These are phyloP conservation scores for Coix lacrymajobi DNA, from an alignment of 176 grass and related monocot genomes.

Conservation along the genomic window DNA sequence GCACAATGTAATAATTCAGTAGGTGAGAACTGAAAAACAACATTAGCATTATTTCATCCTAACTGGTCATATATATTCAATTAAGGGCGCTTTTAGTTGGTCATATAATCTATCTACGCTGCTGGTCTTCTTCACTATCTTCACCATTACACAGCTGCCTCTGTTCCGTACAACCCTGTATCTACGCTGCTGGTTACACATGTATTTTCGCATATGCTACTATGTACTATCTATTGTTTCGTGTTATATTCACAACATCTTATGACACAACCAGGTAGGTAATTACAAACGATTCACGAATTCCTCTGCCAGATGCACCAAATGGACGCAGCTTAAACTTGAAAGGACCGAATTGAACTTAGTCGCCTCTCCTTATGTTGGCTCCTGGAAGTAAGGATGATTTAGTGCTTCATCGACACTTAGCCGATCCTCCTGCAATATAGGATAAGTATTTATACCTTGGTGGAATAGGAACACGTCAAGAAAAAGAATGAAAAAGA, in stretches of 20 bases:
- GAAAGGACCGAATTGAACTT: neutral
- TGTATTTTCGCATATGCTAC: neutral
- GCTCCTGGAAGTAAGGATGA: conserved; percentile 84
- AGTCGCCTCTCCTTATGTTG: neutral
- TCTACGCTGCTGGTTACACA: neutral
- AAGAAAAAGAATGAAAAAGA: neutral
- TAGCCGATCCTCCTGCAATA: conserved; percentile 73
- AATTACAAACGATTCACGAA: neutral
- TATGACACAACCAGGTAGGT: neutral
- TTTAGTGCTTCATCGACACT: conserved; percentile 79
- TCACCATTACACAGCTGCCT: neutral
- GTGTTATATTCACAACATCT: neutral
- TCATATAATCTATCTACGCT: neutral
- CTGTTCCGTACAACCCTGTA: neutral
- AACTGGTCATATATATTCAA: neutral
- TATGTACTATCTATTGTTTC: neutral
- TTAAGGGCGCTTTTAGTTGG: neutral
- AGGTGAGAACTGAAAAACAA: neutral
- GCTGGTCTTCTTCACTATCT: neutral
- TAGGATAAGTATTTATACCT: neutral
- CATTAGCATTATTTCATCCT: neutral
- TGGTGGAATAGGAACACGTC: neutral
- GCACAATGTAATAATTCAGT: neutral
- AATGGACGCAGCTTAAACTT: neutral
- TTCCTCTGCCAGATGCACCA: neutral